Base-by-base conservation (phyloP, 306 rosid genomes). In the Acacia confusa region DNA sequence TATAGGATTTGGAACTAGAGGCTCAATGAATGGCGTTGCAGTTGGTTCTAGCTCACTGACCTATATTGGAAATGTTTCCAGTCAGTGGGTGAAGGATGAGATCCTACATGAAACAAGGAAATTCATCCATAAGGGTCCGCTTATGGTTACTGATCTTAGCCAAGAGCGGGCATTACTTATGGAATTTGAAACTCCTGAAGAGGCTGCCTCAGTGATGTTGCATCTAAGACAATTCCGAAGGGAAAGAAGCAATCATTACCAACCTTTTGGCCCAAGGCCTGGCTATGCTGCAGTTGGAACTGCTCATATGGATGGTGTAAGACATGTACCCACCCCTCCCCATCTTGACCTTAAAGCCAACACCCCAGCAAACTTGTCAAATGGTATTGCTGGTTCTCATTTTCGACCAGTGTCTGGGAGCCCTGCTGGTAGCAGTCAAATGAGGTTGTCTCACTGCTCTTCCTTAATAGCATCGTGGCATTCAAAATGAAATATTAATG, bases 41-140 rank as follows among this genome's bases (percentile, higher is more conserved):
- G 86, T 95, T 87, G 99, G 99, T 82, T 87, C 88, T 74, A 91
- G 97, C 82, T 81, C 85, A 57, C 94, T 88, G 85, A 86, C 91
- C 50, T 95, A 90, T 73, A 85, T 89, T 76, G 99, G 97, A 79
- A 90, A 86, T 87, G 64, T 93, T 82, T 86, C 91, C 57, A 88
- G 91, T 85, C 97, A 90, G 69, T 92, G 98, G 98, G 94, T 84
- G 81, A 95, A 79, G 91, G 99, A 95, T 81, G 99, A 95, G 87
- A 86, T 92, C 81, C 84, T 95, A 79, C 94, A 93, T 50, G 98
- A 95, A 79, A 82, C 97, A 76, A 90, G 97, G 81, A 95, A 88
- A 83, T 84, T 86, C 71, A 85, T 87, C 78, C 87, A 81, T 84
- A 95, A 87, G 72, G 91, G 88, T 80, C 97, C 97, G 61, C 87